Conservation (phyloP, 495 filamentous ascomycete genomes). For the Xylaria scruposa region DNA sequence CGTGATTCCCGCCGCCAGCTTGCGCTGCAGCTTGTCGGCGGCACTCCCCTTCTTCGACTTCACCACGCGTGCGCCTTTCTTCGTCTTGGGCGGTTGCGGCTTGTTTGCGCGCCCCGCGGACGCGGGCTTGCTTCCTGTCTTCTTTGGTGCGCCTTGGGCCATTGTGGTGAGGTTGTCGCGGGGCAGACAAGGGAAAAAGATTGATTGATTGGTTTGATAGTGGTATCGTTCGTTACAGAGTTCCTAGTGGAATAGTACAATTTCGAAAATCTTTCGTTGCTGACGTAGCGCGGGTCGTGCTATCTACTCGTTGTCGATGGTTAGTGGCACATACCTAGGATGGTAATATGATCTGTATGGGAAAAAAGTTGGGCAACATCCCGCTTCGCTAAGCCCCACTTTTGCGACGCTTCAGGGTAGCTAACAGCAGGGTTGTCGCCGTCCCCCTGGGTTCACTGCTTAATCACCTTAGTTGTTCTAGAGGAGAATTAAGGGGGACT, state of each 20-base stretch:
- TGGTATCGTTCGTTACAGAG: no score
- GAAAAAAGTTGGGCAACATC: background rate
- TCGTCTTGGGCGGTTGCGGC: constrained; percentile 43
- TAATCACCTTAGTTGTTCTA: background rate
- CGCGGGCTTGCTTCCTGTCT: constrained; percentile 33
- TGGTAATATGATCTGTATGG: no score
- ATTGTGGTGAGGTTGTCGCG: constrained; percentile 37
- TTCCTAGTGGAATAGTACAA: background rate
- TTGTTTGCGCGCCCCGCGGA: constrained; percentile 40
- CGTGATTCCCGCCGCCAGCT: constrained; percentile 50
- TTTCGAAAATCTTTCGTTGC: background rate
- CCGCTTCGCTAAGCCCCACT: background rate
- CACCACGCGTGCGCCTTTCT: constrained; percentile 42
- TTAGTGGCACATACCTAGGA: no score
- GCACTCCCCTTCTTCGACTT: constrained; percentile 47
- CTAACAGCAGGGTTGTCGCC: background rate
- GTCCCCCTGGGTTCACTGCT: background rate
- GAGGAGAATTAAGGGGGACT: background rate
- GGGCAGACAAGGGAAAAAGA: no score
- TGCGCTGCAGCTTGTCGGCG: constrained; percentile 52
- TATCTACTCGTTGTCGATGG: background rate
- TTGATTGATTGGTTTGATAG: constrained; percentile 9
- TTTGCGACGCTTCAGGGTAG: constrained; percentile 4
- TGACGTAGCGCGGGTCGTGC: background rate
- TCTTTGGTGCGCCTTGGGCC: constrained; percentile 56